A percentile compares a stretch with the other conserved stretches of the same genome.
Conservation (phyloP, 352 stramenopile species). For the Globisporangium spiculum region DNA sequence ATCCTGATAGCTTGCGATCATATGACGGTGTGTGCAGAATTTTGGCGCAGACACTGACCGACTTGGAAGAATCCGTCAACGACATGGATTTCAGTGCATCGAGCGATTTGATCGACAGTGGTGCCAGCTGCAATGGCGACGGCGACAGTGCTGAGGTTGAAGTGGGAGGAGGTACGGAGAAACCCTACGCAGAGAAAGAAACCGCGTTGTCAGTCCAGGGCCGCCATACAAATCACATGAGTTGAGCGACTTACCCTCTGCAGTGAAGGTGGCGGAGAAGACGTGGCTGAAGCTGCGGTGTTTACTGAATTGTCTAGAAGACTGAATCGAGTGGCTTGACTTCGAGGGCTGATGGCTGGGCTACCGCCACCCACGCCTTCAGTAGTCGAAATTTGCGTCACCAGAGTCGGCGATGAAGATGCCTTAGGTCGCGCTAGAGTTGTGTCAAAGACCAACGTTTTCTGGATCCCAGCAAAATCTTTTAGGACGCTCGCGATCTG, state of each 20-base stretch:
- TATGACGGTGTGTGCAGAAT: neutral
- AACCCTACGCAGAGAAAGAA: neutral
- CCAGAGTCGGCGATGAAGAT: neutral
- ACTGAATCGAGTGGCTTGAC: neutral
- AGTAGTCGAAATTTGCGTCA: neutral
- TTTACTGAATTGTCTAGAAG: neutral
- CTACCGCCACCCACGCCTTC: neutral
- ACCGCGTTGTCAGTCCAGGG: neutral
- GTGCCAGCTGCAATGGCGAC: slow-evolving; percentile 17
- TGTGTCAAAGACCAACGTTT: slow-evolving; percentile 41
- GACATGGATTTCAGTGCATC: slow-evolving; percentile 21
- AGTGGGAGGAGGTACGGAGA: neutral
- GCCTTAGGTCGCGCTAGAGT: neutral
- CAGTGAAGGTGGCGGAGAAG: neutral
- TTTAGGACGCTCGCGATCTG: slow-evolving; percentile 35
- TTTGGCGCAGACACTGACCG: neutral
- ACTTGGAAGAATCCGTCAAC: slow-evolving; percentile 11
- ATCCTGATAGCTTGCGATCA: neutral
- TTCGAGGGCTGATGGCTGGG: neutral
- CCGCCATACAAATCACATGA: neutral
- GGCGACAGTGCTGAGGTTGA: neutral
- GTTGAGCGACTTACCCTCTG: neutral
- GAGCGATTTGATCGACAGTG: slow-evolving; percentile 25
- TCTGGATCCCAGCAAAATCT: slow-evolving; percentile 23
- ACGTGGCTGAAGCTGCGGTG: neutral